Evolutionary conservation across 495 filamentous ascomycete genomes (phyloP).

Genomic region (Trichoderma orchidacearum): DNA sequence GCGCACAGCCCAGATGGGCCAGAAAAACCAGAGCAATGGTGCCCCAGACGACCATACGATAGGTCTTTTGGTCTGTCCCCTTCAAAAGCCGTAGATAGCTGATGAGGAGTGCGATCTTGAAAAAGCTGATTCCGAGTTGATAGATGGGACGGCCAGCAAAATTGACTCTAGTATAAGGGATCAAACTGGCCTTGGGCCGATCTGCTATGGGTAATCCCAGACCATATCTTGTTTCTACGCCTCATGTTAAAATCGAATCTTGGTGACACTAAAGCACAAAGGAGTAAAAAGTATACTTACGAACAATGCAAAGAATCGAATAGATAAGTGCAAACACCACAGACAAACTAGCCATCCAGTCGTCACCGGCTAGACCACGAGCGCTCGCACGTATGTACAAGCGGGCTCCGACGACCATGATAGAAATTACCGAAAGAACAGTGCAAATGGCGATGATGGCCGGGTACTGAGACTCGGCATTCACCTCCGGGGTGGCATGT

Average conservation of each 20-base stretch:
- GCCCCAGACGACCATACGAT: constrained; percentile 32
- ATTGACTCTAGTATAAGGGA: constrained; percentile 34
- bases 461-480: constrained; percentile 12
- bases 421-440: constrained; percentile 9
- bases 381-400: constrained; percentile 11
- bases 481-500: constrained; percentile 12
- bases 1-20: constrained; percentile 33
- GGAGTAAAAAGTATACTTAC: constrained; percentile 15
- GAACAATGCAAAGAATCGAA: constrained; percentile 33
- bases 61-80: constrained; percentile 29
- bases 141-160: constrained; percentile 46
- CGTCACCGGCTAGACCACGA: constrained; percentile 15
- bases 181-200: constrained; percentile 24
- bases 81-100: constrained; percentile 40
- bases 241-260: not conserved
- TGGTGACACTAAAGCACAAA: not conserved
- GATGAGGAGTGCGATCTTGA: constrained; percentile 46
- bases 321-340: constrained; percentile 34
- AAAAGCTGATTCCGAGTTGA: constrained; percentile 41
- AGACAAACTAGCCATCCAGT: constrained; percentile 13
- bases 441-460: constrained; percentile 13
- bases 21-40: constrained; percentile 28
- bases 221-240: constrained; percentile 36
- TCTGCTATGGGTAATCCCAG: constrained; percentile 29
- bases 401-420: constrained; percentile 7